Evolutionary conservation across 2,329 filamentous ascomycete species (phyloP), one percentile per base, ranked within the genome.

Genomic region (Bipolaris gigantea): DNA sequence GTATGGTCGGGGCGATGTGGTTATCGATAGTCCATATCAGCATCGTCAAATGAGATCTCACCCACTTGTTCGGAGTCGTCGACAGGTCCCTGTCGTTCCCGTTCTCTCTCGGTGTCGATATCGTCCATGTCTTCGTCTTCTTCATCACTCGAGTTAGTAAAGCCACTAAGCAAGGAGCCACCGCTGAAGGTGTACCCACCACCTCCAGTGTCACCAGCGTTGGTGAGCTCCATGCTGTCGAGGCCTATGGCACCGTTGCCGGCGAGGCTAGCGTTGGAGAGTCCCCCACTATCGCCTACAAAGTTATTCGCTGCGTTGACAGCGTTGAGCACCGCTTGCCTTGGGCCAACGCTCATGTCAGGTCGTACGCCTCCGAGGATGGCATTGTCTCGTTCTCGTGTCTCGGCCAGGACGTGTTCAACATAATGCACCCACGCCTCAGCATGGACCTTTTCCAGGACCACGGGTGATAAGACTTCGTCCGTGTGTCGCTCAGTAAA

Each of bases 111-210:
- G 64, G 90, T 89, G 61, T 93, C 88, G 62, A 89, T 89, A 53
- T 90, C 89, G 56, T 96, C 90, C 77, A 91, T 89, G 59, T 97
- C 93, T 65, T 97, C 93, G 60, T 97, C 94, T 62, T 97, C 94
- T 75, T 97, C 93, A 65, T 96, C 92, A 68, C 92, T 96, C 44
- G 90, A 94, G 76, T 92, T 96, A 70, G 91, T 92, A 76, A 97
- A 97, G 48, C 92, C 92, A 70, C 90, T 93, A 25, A 94, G 84
- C 56, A 96, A 79, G 27, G 89, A 88, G 46, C 89, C 88, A 36
- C 86, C 83, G 67, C 85, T 87, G 65, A 90, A 85, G 38, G 86
- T 85, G 72, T 92, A 93, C 13, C 88, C 87, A 48, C 88, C 86
- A 48, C 87, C 87, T 44, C 88, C 86, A 46, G 87, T 87, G 55